Evolutionary conservation across 2,329 filamentous ascomycete genomes (phyloP).

Genomic region (Neonectria ditissima): DNA sequence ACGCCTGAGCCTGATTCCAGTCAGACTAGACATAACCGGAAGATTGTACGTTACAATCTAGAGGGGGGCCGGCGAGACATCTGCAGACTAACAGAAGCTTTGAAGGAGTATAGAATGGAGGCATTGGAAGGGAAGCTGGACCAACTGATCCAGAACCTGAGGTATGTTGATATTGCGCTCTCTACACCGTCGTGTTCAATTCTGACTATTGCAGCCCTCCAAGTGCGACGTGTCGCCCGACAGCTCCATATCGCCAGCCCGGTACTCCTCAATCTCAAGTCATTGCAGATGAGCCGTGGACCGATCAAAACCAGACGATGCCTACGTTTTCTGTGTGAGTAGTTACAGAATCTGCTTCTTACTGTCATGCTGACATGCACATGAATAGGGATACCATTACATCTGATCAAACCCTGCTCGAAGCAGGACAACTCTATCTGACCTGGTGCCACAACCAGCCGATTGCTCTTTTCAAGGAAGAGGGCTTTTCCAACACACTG

Average conservation of each 20-base stretch:
- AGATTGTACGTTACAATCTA: constrained; percentile 26
- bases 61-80: neutral
- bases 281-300: neutral
- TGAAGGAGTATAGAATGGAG: constrained; percentile 50
- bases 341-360: too few relatives aligned
- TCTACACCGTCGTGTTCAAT: neutral
- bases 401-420: constrained; percentile 21
- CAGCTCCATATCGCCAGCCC: neutral
- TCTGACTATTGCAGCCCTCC: constrained; percentile 9
- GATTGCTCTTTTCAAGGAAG: constrained; percentile 58
- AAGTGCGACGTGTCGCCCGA: neutral
- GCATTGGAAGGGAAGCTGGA: constrained; percentile 46
- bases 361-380: neutral
- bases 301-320: neutral
- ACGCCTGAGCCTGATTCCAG: constrained; percentile 5
- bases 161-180: constrained; percentile 11
- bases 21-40: constrained; percentile 28
- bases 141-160: constrained; percentile 37
- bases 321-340: neutral
- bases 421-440: constrained; percentile 54
- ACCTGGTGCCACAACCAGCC: constrained; percentile 63
- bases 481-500: constrained; percentile 55
- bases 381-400: neutral
- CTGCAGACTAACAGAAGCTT: neutral
- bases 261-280: neutral